phyloP scores from a whole-genome alignment of 441 rosid species.

The Syzygium malaccense region DNA sequence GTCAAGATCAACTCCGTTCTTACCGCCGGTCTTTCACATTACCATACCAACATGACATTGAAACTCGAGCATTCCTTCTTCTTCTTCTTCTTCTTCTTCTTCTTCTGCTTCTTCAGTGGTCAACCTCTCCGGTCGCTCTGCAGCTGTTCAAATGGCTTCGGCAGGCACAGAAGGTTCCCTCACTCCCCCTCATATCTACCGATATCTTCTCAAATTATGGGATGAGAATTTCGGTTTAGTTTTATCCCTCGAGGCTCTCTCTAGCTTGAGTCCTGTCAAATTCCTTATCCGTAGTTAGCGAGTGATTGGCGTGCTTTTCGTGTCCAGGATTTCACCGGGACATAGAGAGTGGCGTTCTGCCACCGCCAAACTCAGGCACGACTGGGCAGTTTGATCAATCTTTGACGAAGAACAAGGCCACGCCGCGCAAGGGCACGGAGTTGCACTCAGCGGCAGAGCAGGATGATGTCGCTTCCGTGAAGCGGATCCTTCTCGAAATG shows the following conservation, averaged over 20 bases:
- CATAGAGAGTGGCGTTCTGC: neutral
- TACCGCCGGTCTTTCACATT: neutral
- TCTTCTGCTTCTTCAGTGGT: neutral
- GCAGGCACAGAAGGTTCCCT: neutral
- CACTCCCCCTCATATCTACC: neutral
- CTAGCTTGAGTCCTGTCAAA: neutral
- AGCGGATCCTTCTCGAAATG: neutral
- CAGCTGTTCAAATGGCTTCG: neutral
- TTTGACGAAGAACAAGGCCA: neutral
- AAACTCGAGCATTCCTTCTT: neutral
- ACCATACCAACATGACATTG: neutral
- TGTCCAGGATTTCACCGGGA: neutral
- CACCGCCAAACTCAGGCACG: neutral
- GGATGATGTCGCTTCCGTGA: neutral
- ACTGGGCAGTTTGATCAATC: neutral
- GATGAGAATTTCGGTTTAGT: neutral
- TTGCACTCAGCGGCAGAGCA: neutral
- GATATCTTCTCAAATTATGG: neutral
- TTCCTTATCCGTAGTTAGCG: neutral
- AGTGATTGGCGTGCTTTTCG: neutral
- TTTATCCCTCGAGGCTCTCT: neutral
- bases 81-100: neutral
- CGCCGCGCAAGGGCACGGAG: neutral
- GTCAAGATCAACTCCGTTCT: neutral
- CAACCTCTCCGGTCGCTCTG: neutral